A percentile compares a stretch with the other conserved stretches of the same genome.
phyloP scores from a whole-genome alignment of 140 eudicot genomes.

The Oenanthe javanica region DNA sequence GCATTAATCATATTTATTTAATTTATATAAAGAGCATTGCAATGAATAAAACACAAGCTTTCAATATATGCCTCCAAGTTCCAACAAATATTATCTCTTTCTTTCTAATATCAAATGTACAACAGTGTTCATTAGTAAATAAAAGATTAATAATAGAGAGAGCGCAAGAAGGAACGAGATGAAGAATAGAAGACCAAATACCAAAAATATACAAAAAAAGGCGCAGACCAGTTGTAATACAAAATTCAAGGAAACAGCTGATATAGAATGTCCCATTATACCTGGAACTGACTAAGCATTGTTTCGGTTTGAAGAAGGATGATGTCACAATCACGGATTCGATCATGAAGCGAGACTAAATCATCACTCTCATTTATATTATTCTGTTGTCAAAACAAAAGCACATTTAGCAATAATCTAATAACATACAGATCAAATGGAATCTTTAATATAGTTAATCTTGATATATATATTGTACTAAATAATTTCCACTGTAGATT shows the following conservation, averaged over 20 bases:
- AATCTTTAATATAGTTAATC: neutral
- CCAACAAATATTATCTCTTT: neutral
- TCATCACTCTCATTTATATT: constrained; percentile 94
- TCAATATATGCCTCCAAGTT: too few relatives aligned
- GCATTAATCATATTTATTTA: too few relatives aligned
- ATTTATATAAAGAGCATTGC: too few relatives aligned
- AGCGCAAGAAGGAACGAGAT: neutral
- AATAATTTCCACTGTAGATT: too few relatives aligned
- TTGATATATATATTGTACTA: neutral
- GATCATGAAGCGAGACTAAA: constrained; percentile 64
- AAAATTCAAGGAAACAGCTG: neutral
- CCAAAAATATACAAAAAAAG: neutral
- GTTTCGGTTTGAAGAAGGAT: constrained; percentile 94
- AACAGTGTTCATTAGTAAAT: neutral
- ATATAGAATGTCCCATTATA: constrained; percentile 19
- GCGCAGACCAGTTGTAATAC: neutral
- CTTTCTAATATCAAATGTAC: too few relatives aligned
- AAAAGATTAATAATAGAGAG: neutral
- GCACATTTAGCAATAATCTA: neutral
- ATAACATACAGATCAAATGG: neutral
- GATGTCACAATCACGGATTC: constrained; percentile 87
- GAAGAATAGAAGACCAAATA: neutral
- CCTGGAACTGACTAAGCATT: constrained; percentile 94
- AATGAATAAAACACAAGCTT: too few relatives aligned
- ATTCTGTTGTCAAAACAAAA: constrained; percentile 47